Conservation (phyloP, 2,329 filamentous ascomycete genomes). For the Stagonosporopsis cucurbitacearum region DNA sequence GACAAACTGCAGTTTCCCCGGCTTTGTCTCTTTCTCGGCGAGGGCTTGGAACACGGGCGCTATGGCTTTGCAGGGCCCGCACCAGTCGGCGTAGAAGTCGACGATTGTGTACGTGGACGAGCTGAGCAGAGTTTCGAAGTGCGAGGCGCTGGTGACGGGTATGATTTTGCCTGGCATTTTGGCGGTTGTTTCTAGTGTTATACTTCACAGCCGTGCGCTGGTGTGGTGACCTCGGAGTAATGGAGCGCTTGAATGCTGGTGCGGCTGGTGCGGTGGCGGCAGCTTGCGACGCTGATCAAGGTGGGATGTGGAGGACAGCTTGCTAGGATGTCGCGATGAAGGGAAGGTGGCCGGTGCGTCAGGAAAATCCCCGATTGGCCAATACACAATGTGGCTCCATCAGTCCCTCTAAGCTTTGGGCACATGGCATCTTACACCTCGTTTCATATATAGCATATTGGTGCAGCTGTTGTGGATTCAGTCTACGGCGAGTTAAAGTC, state of each 20-base stretch:
- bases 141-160: constrained; percentile 40
- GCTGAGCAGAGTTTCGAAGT: constrained; percentile 46
- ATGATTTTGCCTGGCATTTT: constrained; percentile 44
- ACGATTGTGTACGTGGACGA: constrained; percentile 52
- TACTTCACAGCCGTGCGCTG: neutral
- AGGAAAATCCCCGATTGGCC: constrained; percentile 19
- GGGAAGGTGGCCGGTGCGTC: constrained; percentile 1
- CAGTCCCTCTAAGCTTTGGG: neutral
- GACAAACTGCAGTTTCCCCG: constrained; percentile 57
- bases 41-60: constrained; percentile 59
- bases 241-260: neutral
- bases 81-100: constrained; percentile 64
- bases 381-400: no score
- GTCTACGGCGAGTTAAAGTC: no score
- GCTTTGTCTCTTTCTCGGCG: constrained; percentile 57
- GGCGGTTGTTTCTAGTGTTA: neutral
- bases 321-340: constrained; percentile 23
- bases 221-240: neutral
- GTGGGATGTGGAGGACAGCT: constrained; percentile 27
- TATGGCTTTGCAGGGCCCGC: constrained; percentile 63
- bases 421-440: neutral
- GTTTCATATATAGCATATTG: no score
- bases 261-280: neutral
- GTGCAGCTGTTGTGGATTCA: no score
- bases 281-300: neutral